Evolutionary conservation across 2,329 filamentous ascomycete species (phyloP).

Genomic region (Beauveria rudraprayagi): DNA sequence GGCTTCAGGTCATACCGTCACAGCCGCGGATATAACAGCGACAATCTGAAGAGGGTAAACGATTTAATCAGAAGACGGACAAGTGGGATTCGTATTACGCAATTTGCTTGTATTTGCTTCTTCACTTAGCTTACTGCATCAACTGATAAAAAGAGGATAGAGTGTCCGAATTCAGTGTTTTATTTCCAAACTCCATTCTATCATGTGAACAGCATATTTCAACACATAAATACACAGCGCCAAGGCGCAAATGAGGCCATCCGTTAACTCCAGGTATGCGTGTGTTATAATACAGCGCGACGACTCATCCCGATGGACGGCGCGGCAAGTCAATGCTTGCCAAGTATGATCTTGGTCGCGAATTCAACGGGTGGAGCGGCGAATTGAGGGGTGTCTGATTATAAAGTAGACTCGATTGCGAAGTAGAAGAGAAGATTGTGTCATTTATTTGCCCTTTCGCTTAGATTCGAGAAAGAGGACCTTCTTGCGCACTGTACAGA

Average conservation of each 20-base stretch:
- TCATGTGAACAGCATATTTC: background rate
- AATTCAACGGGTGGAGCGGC: background rate
- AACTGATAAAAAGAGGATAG: background rate
- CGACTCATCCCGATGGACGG: background rate
- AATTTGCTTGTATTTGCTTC: conserved; percentile 6
- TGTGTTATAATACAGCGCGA: conserved; percentile 10
- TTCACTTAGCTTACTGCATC: background rate
- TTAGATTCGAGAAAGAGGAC: conserved; percentile 94
- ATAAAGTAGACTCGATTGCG: background rate
- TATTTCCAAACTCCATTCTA: background rate
- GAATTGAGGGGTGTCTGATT: background rate
- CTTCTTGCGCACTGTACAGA: conserved; percentile 70
- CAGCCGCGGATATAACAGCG: background rate
- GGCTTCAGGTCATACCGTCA: background rate
- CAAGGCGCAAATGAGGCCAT: background rate
- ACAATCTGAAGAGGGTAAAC: background rate
- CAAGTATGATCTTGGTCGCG: background rate
- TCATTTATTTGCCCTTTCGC: conserved; percentile 54
- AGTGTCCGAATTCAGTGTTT: background rate
- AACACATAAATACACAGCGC: conserved; percentile 3
- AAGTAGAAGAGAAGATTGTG: background rate
- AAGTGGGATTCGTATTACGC: background rate
- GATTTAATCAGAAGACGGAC: background rate
- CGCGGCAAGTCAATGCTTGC: background rate
- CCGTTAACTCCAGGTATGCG: conserved; percentile 12